Evolutionary conservation across 2,329 filamentous ascomycete genomes (phyloP), one percentile per base, ranked within the genome.

Genomic region (Hirsutella rhossiliensis): DNA sequence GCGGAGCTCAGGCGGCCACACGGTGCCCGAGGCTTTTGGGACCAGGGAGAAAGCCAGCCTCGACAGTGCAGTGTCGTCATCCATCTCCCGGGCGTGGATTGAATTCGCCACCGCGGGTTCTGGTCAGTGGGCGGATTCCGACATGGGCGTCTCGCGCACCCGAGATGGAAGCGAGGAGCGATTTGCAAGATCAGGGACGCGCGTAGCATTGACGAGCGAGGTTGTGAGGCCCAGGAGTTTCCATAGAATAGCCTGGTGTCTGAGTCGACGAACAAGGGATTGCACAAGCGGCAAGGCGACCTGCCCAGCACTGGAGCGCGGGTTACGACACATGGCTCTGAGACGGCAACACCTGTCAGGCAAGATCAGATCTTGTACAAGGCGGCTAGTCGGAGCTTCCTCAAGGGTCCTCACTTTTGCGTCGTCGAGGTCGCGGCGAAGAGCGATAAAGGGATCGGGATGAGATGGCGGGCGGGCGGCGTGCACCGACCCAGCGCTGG

Each of bases 291-390:
- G 15, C 15, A 37, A 17, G 34, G 34, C n/a, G 5, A 17, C 34
- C 27, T 15, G 7, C 28, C 38, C 45, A 31, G 15, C 28, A 34
- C 30, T 28, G 32, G 44, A 32, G 27, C 23, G 19, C 23, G 45
- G 41, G 20, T 38, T 38, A 46, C 45, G 37, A 32, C 45, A 41
- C 42, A 41, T 41, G 41, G 45, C 27, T 34, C 23, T 32, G 19
- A 40, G 38, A 23, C 39, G 41, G 38, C 38, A 32, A 39, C n/a
- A 18, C 5, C 39, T 36, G 45, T 36, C 40, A 42, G 40, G 42
- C 45, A 44, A 42, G 39, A 44, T 42, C 41, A 44, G 45, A 44
- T 47, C 43, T 44, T 44, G 45, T 47, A 36, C 45, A 23, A 44
- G 40, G 45, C 30, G 18, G 19, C 42, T 30, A 8, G 39, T 17